Base-by-base conservation (phyloP, 1,284 basidiomycete species). In the Porodaedalea pini region DNA sequence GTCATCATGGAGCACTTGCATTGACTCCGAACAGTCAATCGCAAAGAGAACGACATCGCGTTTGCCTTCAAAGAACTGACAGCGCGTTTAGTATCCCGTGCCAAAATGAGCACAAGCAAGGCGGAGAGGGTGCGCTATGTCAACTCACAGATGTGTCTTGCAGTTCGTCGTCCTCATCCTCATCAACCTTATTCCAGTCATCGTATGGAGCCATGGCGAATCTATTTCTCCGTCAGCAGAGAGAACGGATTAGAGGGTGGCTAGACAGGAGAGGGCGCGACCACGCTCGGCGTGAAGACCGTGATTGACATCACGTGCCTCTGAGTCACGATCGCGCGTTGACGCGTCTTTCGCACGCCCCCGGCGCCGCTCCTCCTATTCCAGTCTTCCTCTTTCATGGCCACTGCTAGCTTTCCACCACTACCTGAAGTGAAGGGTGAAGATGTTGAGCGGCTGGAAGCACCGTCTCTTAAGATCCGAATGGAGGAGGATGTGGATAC, bases 21-120 rank as follows among this genome's bases (percentile, higher is more conserved):
- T 98, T 11, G 92, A 89, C 40, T 81, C 75, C 0, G 94, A 95
- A 57, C 91, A 92, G 70, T 99, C 95, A 59, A 98, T 93, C 67
- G 90, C 92, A 73, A 98, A 97, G 15, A 98, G 74, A 51, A 95
- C 86, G 40, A 93, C 89, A 67, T 95, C 92, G 60, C 81, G 81
- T 61, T 85, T 85, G 37, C 83, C 83, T 62, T 91, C 88, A 61
- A 84, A 82, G 57, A 80, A 78, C 90, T 93, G 51, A 55, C 15
- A 25, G 50, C 34, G 54, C 29, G 57, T 56, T 11, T 39, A 34
- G 54, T 44, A n/a, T 47, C 37, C 17, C 53, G 47, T 19, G 59
- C 27, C 15, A n/a, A 29, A 11, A 19, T 37, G 13, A 44, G 32
- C 45, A 13, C 51, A 13, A 7, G n/a, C 6, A 17, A 60, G 13